Evolutionary conservation across 352 stramenopile species (phyloP).

Genomic region (Globisporangium abappressorium): DNA sequence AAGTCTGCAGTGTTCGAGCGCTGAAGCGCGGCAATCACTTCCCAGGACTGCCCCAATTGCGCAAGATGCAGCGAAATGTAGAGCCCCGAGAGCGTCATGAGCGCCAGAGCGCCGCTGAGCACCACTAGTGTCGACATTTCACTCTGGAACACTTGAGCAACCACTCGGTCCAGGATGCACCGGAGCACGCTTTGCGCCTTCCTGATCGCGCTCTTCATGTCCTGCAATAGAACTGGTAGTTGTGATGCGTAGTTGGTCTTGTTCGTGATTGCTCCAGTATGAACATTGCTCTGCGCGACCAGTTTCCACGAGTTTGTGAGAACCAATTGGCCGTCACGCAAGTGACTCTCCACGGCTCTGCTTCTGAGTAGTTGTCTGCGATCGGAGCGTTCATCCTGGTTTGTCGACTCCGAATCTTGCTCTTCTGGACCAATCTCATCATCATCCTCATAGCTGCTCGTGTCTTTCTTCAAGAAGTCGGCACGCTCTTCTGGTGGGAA

Average conservation of each 20-base stretch:
- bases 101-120: background rate
- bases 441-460: background rate
- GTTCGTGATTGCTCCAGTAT: background rate
- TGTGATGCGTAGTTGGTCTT: background rate
- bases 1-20: background rate
- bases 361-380: background rate
- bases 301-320: background rate
- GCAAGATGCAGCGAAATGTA: background rate
- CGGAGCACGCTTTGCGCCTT: background rate
- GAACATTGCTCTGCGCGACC: background rate
- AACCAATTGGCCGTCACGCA: background rate
- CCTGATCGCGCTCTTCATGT: background rate
- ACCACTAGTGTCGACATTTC: background rate
- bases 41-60: conserved; percentile 5
- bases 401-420: background rate
- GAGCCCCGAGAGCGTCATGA: background rate
- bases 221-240: background rate
- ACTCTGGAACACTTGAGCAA: background rate
- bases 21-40: background rate
- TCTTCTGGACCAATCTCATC: background rate
- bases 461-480: background rate
- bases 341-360: background rate
- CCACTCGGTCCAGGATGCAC: background rate
- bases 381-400: background rate
- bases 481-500: background rate